Evolutionary conservation across 2,329 filamentous ascomycete genomes (phyloP).

Genomic region (Didymella exigua): DNA sequence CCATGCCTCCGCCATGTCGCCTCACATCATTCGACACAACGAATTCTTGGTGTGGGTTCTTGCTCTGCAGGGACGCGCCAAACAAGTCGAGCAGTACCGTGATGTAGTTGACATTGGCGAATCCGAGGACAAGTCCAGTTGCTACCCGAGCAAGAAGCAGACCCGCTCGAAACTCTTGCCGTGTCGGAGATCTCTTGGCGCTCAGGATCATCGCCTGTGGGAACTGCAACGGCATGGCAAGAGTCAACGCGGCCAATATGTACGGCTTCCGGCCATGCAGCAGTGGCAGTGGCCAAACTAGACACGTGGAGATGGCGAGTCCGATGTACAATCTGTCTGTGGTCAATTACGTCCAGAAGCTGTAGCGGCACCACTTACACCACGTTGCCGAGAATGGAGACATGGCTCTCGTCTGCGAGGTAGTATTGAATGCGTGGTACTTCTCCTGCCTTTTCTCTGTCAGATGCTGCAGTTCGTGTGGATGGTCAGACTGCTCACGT

Average conservation of each 20-base stretch:
- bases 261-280: conserved; percentile 80
- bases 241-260: conserved; percentile 68
- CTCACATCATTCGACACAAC: conserved; percentile 71
- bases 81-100: conserved; percentile 75
- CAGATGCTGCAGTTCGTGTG: conserved; percentile 4
- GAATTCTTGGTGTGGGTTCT: conserved; percentile 73
- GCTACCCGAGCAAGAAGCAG: conserved; percentile 68
- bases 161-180: conserved; percentile 62
- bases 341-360: not conserved
- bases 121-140: conserved; percentile 72
- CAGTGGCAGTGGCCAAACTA: conserved; percentile 75
- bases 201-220: conserved; percentile 74
- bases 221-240: conserved; percentile 75
- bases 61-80: conserved; percentile 75
- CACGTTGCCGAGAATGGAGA: conserved; percentile 74
- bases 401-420: conserved; percentile 71
- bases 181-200: conserved; percentile 61
- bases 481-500: conserved; percentile 49
- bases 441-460: conserved; percentile 61
- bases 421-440: conserved; percentile 81
- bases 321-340: conserved; percentile 66
- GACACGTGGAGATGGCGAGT: conserved; percentile 70
- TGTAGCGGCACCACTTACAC: conserved; percentile 47
- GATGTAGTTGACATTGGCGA: conserved; percentile 78
- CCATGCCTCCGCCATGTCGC: conserved; percentile 77